These are phyloP conservation scores for Seiridium unicorne DNA, from an alignment of 2,329 filamentous ascomycete genomes.

Conservation along the genomic window DNA sequence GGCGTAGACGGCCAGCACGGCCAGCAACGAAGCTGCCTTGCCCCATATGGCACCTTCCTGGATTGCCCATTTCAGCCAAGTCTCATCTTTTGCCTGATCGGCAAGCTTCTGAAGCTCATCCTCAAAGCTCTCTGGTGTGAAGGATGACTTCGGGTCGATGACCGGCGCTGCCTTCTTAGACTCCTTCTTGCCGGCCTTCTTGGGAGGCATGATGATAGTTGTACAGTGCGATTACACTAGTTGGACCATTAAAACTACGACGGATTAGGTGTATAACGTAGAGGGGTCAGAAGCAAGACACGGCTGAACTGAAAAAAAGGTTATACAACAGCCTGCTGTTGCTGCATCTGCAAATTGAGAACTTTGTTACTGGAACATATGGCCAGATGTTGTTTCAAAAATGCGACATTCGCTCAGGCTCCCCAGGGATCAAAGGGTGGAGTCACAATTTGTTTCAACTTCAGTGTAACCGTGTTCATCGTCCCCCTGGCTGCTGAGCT, in stretches of 20 bases:
- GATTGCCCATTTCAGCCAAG: slow-evolving; percentile 27
- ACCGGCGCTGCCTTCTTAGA: slow-evolving; percentile 16
- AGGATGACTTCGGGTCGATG: slow-evolving; percentile 31
- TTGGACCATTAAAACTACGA: background rate
- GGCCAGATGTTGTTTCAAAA: slow-evolving; percentile 12
- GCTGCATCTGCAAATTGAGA: slow-evolving; percentile 6
- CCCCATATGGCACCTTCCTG: slow-evolving; percentile 40
- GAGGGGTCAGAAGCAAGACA: no score
- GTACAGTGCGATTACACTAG: background rate
- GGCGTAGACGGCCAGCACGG: slow-evolving; percentile 62
- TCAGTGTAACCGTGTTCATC: background rate
- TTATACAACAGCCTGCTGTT: slow-evolving; percentile 30
- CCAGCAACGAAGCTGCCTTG: slow-evolving; percentile 43
- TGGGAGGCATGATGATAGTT: slow-evolving; percentile 23
- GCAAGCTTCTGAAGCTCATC: slow-evolving; percentile 52
- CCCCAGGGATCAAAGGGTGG: background rate
- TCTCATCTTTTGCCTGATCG: slow-evolving; percentile 28
- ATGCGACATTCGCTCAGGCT: slow-evolving; percentile 8
- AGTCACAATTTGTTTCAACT: slow-evolving; percentile 12
- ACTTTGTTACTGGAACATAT: slow-evolving; percentile 9
- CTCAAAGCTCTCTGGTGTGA: slow-evolving; percentile 53
- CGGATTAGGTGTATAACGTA: no score
- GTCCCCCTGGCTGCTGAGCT: background rate
- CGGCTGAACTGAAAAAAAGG: background rate
- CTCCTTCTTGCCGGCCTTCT: slow-evolving; percentile 19